Percentiles rank a stretch among this genome's conserved stretches.
Conservation (phyloP, 73 alveolate genomes). For the Paraurostyla sp. region DNA sequence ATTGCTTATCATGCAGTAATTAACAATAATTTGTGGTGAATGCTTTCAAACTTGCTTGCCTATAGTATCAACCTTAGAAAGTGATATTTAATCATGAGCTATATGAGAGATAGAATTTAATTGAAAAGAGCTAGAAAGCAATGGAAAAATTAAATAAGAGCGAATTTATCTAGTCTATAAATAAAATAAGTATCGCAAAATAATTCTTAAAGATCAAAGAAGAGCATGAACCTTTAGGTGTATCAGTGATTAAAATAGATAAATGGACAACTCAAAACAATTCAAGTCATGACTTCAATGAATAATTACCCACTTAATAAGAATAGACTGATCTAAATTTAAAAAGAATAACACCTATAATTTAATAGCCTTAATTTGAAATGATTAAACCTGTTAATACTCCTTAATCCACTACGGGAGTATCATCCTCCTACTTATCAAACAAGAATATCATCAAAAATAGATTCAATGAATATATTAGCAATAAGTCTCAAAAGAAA, state of each 20-base stretch:
- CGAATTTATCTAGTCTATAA: background rate
- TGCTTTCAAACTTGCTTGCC: conserved; percentile 72
- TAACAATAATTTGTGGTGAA: conserved; percentile 56
- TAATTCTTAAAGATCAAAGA: background rate
- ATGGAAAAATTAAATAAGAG: conserved; percentile 25
- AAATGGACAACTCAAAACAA: conserved; percentile 27
- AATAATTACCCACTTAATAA: too few relatives aligned
- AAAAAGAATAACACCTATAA: too few relatives aligned
- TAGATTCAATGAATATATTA: background rate
- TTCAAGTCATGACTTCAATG: background rate
- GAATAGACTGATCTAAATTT: too few relatives aligned
- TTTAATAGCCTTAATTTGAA: too few relatives aligned
- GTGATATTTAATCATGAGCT: conserved; percentile 5
- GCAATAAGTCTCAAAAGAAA: conserved; percentile 21
- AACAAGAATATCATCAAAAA: background rate
- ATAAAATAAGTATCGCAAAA: background rate
- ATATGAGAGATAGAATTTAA: conserved; percentile 33
- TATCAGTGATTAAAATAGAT: background rate
- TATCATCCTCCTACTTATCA: background rate
- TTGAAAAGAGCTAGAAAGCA: conserved; percentile 31
- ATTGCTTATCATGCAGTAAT: conserved; percentile 64
- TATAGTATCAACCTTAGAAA: conserved; percentile 62
- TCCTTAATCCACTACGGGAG: background rate
- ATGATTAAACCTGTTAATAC: too few relatives aligned
- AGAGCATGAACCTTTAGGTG: background rate